Percentiles rank a stretch among this genome's conserved stretches.
Evolutionary conservation across 345 rosid species (phyloP).

Genomic region (Bretschneidera sinensis): DNA sequence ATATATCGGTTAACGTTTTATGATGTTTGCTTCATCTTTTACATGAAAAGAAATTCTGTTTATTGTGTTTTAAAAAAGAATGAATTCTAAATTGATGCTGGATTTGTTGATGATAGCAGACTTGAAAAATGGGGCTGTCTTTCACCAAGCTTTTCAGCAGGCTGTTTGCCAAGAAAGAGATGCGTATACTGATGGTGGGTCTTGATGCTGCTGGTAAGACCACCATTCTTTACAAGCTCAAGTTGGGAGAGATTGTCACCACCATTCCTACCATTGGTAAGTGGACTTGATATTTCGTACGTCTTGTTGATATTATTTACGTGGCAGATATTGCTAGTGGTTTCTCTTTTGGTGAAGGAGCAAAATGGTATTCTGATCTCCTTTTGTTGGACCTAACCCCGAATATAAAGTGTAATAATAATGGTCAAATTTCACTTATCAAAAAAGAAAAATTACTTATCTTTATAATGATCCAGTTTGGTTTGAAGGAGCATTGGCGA

Average conservation of each 20-base stretch:
- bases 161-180: conserved; percentile 71
- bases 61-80: background rate
- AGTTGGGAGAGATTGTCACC: conserved; percentile 74
- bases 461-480: no score
- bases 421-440: no score
- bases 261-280: conserved; percentile 77
- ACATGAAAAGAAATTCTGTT: no score
- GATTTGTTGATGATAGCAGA: conserved; percentile 4
- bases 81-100: background rate
- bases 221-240: conserved; percentile 70
- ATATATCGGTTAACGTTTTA: no score
- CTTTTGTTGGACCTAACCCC: no score
- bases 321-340: background rate
- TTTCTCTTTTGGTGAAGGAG: background rate
- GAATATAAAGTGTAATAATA: no score
- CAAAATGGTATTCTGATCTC: no score
- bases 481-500: no score
- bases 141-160: conserved; percentile 68
- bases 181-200: conserved; percentile 79
- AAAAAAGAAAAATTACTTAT: no score
- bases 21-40: no score
- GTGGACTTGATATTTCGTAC: conserved; percentile 2
- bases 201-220: conserved; percentile 89
- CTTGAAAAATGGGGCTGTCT: conserved; percentile 53
- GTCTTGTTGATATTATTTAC: background rate